These are phyloP conservation scores for Arthrobotrys megalospora DNA, from an alignment of 2,329 filamentous ascomycete genomes.

Conservation along the genomic window DNA sequence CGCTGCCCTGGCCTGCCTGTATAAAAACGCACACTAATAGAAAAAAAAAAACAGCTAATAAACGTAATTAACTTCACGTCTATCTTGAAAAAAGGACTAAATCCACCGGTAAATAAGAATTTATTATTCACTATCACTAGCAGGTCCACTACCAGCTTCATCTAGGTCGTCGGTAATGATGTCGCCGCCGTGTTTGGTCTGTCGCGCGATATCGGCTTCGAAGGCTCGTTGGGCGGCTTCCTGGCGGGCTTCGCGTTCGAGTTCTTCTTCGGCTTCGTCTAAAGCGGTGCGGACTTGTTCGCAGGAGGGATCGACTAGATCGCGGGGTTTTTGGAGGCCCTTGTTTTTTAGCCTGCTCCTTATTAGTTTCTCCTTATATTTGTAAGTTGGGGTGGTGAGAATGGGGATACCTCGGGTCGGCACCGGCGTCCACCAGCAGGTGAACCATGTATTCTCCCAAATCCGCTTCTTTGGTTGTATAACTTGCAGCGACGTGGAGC, in stretches of 20 bases:
- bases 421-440: constrained; percentile 87
- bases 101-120: background rate
- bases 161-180: constrained; percentile 70
- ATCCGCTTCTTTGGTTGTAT: constrained; percentile 76
- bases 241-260: background rate
- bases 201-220: constrained; percentile 27
- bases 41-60: background rate
- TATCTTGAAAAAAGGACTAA: background rate
- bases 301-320: constrained; percentile 82
- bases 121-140: constrained; percentile 46
- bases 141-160: constrained; percentile 69
- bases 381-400: constrained; percentile 1
- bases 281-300: constrained; percentile 75
- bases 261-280: constrained; percentile 75
- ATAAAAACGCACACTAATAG: background rate
- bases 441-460: constrained; percentile 75
- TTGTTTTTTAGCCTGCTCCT: constrained; percentile 75
- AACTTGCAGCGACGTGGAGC: constrained; percentile 83
- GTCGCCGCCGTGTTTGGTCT: constrained; percentile 69
- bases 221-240: constrained; percentile 67
- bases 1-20: background rate
- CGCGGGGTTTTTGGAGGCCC: constrained; percentile 78
- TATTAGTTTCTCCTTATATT: background rate
- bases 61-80: too few species aligned
- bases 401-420: constrained; percentile 71